Evolutionary conservation across 768 basidiomycete species (phyloP), one percentile per base, ranked within the genome.

Genomic region (Lactarius quietus): DNA sequence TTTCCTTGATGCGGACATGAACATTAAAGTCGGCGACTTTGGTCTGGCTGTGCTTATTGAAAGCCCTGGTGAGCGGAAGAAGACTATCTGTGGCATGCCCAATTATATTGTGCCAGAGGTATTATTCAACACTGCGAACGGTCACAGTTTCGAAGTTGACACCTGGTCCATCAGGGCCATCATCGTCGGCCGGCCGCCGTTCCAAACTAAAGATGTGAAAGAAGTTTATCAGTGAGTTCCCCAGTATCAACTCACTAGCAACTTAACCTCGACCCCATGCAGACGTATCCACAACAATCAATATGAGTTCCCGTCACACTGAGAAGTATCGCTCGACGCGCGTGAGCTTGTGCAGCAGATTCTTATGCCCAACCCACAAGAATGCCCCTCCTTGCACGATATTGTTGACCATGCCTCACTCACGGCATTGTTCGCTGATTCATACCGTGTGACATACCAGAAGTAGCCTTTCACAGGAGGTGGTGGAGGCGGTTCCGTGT

Each of bases 81-180:
- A 98, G 86, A 99, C 96, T 0, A 97, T 98, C 56, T 98, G 96
- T 70, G 96, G 96, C 1, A 99, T 96, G 0, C 97, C 96, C 2
- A 98, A 99, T 74, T 98, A 99, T 74, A 98, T 99, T 68, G 96
- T 96, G 0, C 97, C 97, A 0, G 64, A n/a, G n/a, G n/a, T n/a
- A n/a, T n/a, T n/a, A n/a, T n/a, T n/a, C n/a, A n/a, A n/a, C n/a
- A n/a, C n/a, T n/a, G n/a, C n/a, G n/a, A n/a, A n/a, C n/a, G n/a
- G n/a, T n/a, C n/a, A n/a, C n/a, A n/a, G n/a, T n/a, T n/a, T n/a
- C n/a, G n/a, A n/a, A n/a, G n/a, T n/a, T n/a, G n/a, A n/a, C n/a
- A n/a, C n/a, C n/a, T n/a, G n/a, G n/a, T n/a, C n/a, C n/a, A n/a
- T n/a, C n/a, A n/a, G n/a, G n/a, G n/a, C n/a, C n/a, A n/a, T n/a